These are phyloP conservation scores for Blumeriella jaapii DNA, from an alignment of 2,329 filamentous ascomycete species.

Conservation along the genomic window DNA sequence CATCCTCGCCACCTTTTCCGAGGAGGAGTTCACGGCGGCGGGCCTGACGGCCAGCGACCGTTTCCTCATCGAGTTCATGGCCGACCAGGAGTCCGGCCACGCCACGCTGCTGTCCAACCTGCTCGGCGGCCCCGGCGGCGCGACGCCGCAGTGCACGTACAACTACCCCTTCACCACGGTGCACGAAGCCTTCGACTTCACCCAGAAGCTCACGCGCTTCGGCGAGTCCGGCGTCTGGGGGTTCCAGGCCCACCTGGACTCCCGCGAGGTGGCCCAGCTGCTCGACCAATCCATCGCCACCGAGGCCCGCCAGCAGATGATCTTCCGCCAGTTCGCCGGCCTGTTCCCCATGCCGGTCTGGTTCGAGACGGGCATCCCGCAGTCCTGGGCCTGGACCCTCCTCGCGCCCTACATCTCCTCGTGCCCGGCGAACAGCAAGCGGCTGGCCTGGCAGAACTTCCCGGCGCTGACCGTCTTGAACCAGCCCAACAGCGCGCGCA, in stretches of 20 bases:
- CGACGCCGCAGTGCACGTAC: conserved; percentile 64
- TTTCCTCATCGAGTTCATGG: conserved; percentile 64
- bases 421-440: conserved; percentile 62
- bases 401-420: conserved; percentile 71
- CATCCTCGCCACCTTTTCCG: conserved; percentile 57
- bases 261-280: conserved; percentile 60
- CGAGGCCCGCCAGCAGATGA: conserved; percentile 73
- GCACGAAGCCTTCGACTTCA: conserved; percentile 71
- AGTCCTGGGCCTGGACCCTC: conserved; percentile 76
- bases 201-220: conserved; percentile 72
- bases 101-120: conserved; percentile 69
- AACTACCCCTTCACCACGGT: conserved; percentile 69
- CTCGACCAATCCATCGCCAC: conserved; percentile 66
- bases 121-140: conserved; percentile 46
- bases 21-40: conserved; percentile 54
- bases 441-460: conserved; percentile 77
- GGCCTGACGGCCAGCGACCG: conserved; percentile 60
- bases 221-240: conserved; percentile 74
- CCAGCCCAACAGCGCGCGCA: conserved; percentile 62
- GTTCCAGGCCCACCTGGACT: conserved; percentile 67
- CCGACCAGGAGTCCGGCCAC: conserved; percentile 65
- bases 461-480: conserved; percentile 61
- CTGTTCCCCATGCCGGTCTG: conserved; percentile 73
- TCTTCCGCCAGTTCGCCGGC: conserved; percentile 73
- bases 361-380: conserved; percentile 70